Base-by-base conservation (phyloP, 169 alveolate genomes). In the Babesia bovis region DNA sequence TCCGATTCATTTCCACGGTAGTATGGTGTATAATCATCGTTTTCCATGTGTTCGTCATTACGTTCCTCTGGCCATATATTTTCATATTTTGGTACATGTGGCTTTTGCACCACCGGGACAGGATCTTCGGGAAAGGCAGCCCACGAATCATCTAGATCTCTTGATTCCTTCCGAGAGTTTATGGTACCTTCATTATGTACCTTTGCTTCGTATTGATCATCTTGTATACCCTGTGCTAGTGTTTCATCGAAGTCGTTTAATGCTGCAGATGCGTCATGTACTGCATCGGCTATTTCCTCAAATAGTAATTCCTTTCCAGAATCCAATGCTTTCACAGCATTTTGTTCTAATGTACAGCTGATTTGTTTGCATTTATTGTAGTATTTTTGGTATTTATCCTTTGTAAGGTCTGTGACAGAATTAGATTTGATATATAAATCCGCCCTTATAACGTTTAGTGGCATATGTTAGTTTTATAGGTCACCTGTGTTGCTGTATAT, bases 271-370 rank as follows among this genome's bases (percentile, higher is more conserved):
- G 85, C 70, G 10, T 49, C 26, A 42, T 77, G 85, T 21, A 67
- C 47, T 7, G 47, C 59, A 3, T 59, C 41, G 6, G 85, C 85
- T 9, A 77, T 25, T 15, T 67, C 60, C 26, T 57, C 65, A 25
- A 77, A 77, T 12, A 17, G 13, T 26, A 36, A 19, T 7, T 69
- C 13, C 6, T 55, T 15, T 5, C 81, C 82, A 7, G 56, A 3
- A 30, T 77, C 82, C 4, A 77, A 59, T 3, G 76, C 65, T 36
- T 51, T 32, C 0, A 66, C n/a, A 2, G 85, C 82, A 19, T 50
- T 50, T 44, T n/a, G 40, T 35, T 66, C 85, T 25, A 66, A 17
- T 4, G 33, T 50, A 17, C 55, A 50, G 30, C 82, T 45, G 9
- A 52, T 9, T 17, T n/a, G 17, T 12, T 40, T 61, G 44, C 85